Base-by-base conservation (phyloP, 1,284 basidiomycete genomes). In the Rhodotorula sp. region DNA sequence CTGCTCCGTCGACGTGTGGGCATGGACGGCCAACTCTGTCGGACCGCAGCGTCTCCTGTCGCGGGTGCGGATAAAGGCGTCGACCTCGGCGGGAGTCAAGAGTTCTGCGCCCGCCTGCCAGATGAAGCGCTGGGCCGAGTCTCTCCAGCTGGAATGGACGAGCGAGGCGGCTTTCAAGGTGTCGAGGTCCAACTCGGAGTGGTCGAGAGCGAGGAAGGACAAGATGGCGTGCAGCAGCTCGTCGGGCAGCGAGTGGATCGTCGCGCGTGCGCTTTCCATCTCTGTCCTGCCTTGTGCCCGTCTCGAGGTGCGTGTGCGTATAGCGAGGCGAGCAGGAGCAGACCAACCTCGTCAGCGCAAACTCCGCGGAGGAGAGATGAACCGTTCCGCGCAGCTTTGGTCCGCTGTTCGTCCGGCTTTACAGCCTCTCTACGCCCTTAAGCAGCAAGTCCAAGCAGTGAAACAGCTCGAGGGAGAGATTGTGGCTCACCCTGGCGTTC, bases 21-120 rank as follows among this genome's bases (percentile, higher is more conserved):
- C 61, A 5, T 60, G 52, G 12, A 72, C 46, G 8, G 46, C n/a
- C 14, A 72, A n/a, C 23, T 68, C 70, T 12, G 39, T 63, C 10
- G 70, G 67, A 6, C 60, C 61, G 23, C 39, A 21, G n/a, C 67
- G 21, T 23, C 70, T 20, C 46, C 57, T 34, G 5, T 56, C 7
- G 26, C 56, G 16, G 26, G 67, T 66, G 31, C 20, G 21, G 20
- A 62, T 29, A 20, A 34, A 72, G n/a, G 29, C 46, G 21, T 56
- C 34, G 20, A 72, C 46, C 16, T 72, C 61, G 18, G 51, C 34
- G 31, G 59, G 61, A 0, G 46, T 54, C 4, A 23, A 6, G 5
- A 72, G 64, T 21, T 65, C 64, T 1, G 64, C 70, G 29, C 67
- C 70, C 15, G 46, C 26, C 12, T 48, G 31, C 67, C 70, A 72